Conservation (phyloP, 306 rosid species). For the Vachellia pachyceras region DNA sequence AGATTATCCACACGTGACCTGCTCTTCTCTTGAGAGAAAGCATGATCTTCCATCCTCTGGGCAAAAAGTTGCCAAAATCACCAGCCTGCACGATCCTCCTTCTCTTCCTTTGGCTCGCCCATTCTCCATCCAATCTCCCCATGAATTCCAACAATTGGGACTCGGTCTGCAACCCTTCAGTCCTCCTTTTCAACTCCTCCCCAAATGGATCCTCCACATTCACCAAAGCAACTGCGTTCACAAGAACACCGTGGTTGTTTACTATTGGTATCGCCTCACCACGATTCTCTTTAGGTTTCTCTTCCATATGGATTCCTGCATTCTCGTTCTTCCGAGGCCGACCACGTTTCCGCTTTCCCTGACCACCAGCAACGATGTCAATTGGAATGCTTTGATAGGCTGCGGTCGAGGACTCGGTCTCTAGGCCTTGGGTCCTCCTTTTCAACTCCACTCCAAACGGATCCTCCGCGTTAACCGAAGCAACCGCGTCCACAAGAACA, state of each 20-base stretch:
- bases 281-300: constrained; percentile 16
- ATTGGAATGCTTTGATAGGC: constrained; percentile 22
- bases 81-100: constrained; percentile 67
- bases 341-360: constrained; percentile 73
- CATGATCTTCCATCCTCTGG: constrained; percentile 69
- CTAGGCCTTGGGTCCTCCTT: constrained; percentile 28
- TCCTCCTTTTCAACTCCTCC: constrained; percentile 66
- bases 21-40: constrained; percentile 59
- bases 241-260: constrained; percentile 39
- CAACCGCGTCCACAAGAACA: background rate
- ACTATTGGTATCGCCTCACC: constrained; percentile 28
- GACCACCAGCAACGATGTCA: background rate
- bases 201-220: constrained; percentile 55
- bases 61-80: constrained; percentile 52
- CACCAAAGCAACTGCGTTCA: constrained; percentile 48
- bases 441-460: constrained; percentile 20
- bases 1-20: constrained; percentile 46
- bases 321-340: constrained; percentile 64
- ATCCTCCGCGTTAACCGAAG: background rate
- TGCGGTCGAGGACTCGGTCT: constrained; percentile 7
- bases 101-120: constrained; percentile 72
- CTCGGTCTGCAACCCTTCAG: constrained; percentile 61
- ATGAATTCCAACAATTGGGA: constrained; percentile 57
- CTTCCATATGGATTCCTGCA: constrained; percentile 23
- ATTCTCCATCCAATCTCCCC: constrained; percentile 65